Conservation (phyloP, 345 rosid species). For the Ricinus communis region DNA sequence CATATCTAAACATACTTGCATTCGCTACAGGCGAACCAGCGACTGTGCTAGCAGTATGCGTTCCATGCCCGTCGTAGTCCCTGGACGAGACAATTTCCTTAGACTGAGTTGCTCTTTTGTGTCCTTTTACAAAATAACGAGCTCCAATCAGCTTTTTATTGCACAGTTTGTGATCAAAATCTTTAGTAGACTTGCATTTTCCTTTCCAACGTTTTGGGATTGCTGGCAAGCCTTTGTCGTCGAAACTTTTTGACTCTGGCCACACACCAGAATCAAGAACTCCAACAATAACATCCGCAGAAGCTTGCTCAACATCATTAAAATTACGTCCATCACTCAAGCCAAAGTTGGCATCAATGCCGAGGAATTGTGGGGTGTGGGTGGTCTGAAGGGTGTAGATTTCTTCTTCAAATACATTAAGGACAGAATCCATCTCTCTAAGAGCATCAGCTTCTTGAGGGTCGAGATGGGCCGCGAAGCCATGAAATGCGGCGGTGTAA, state of each 20-base stretch:
- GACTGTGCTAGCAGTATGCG: conserved; percentile 77
- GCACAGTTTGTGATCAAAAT: conserved; percentile 58
- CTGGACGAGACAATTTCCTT: conserved; percentile 56
- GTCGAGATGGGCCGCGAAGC: conserved; percentile 68
- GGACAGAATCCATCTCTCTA: conserved; percentile 40
- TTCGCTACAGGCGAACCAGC: conserved; percentile 62
- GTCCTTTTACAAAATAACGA: conserved; percentile 62
- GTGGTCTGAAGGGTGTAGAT: conserved; percentile 76
- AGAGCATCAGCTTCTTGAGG: conserved; percentile 52
- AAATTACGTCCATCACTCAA: conserved; percentile 24
- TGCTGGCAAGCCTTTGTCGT: conserved; percentile 57
- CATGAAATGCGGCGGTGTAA: conserved; percentile 59
- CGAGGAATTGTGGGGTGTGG: conserved; percentile 70
- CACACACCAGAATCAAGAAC: conserved; percentile 84
- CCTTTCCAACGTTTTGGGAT: conserved; percentile 71
- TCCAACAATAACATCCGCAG: conserved; percentile 59
- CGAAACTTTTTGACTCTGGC: conserved; percentile 76
- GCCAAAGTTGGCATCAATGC: conserved; percentile 48
- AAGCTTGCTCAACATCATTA: conserved; percentile 35
- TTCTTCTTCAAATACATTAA: conserved; percentile 68
- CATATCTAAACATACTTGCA: conserved; percentile 76
- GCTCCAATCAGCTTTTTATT: conserved; percentile 85
- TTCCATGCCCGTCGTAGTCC: conserved; percentile 75
- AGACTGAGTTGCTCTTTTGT: conserved; percentile 10
- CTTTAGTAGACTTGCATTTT: conserved; percentile 61